phyloP scores from a whole-genome alignment of 2,329 filamentous ascomycete genomes.

The Didymellaceae sp. region DNA sequence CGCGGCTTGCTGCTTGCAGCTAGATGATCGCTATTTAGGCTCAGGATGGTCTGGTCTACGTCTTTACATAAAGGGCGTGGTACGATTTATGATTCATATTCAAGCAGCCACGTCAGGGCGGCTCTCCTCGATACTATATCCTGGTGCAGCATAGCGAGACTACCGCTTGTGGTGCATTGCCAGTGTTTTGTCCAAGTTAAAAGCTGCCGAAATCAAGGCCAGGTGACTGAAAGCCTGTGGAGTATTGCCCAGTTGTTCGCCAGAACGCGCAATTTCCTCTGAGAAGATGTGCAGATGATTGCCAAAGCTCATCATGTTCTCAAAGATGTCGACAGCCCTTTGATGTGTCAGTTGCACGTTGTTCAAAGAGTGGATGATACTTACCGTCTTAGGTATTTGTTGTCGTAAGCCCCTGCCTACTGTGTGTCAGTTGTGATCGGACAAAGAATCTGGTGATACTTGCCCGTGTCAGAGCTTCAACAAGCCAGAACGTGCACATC shows the following conservation, averaged over 20 bases:
- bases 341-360: conserved; percentile 10
- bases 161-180: conserved; percentile 12
- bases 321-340: conserved; percentile 70
- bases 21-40: conserved; percentile 12
- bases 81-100: not conserved
- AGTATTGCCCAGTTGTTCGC: conserved; percentile 80
- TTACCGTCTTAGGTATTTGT: conserved; percentile 62
- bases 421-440: conserved; percentile 7
- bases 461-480: conserved; percentile 77
- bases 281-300: conserved; percentile 82
- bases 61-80: not conserved
- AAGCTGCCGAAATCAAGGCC: conserved; percentile 76
- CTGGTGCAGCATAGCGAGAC: not conserved
- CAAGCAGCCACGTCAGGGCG: conserved; percentile 1
- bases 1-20: conserved; percentile 5
- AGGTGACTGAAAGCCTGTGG: conserved; percentile 81
- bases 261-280: conserved; percentile 76
- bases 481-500: conserved; percentile 85
- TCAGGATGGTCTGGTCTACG: conserved; percentile 7
- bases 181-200: conserved; percentile 69
- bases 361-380: not conserved
- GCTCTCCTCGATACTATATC: not conserved
- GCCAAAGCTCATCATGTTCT: conserved; percentile 77
- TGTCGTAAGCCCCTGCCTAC: conserved; percentile 60
- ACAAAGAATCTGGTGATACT: conserved; percentile 43